Evolutionary conservation across 257 asterid species (phyloP), one percentile per base, ranked within the genome.

Genomic region (Mitragyna speciosa): DNA sequence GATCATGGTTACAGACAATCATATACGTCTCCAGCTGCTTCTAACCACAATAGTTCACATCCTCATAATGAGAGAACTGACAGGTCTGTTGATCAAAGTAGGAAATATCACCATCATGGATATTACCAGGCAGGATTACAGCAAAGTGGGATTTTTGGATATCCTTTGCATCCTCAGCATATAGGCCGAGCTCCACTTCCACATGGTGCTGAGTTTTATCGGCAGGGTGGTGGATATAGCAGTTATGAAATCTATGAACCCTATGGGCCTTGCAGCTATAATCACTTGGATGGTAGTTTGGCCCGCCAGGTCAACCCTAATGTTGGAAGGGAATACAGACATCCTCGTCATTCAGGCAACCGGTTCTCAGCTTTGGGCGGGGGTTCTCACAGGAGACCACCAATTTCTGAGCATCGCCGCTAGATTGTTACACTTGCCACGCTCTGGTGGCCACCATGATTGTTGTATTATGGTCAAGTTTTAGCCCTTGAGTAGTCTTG

Each of bases 371-470:
- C 92, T 36, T 77, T 87, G 85, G 86, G 80, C 64, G 81, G 98
- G 85, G 91, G 97, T 78, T 85, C 90, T 49, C 85, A 76, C 75
- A 87, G 94, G 81, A 76, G 90, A 74, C 93, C 94, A 19, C 93
- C 95, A 11, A 89, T 84, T 6, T 86, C 93, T 0, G 90, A 89
- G 73, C 33, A 87, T 82, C 90, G 86, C 56, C 87, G 90, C 77
- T 91, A 88, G 83, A 83, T 74, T 26, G n/a, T 19, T 65, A 45
- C 3, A 7, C 72, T 39, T 12, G 2, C 20, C 28, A 67, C 47
- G 22, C 71, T 28, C 65, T 30, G 51, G 48, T 72, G 76, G 83
- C 51, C 68, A 54, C 28, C 61, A 33, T 31, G 51, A 8, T 65
- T 31, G 56, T 65, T 83, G 85, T 83, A 58, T 39, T 45, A 39